phyloP scores from a whole-genome alignment of 2,329 filamentous ascomycete species.

The Microdochium nivale region DNA sequence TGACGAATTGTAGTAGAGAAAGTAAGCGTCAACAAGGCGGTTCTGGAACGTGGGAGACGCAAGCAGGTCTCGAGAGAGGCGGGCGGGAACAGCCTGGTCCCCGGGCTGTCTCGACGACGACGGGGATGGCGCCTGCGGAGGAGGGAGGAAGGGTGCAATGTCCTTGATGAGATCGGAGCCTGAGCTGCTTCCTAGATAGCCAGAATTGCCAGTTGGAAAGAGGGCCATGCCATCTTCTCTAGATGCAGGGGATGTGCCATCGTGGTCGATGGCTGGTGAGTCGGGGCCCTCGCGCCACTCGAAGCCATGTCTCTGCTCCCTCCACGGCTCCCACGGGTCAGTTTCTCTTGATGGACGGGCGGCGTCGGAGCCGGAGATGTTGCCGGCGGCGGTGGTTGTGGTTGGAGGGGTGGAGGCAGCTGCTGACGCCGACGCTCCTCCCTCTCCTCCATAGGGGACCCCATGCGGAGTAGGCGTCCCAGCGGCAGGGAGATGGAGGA shows the following conservation, averaged over 20 bases:
- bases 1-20: constrained; percentile 31
- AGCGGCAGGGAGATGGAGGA: constrained; percentile 2
- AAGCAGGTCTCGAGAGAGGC: constrained; percentile 1
- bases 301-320: constrained; percentile 3
- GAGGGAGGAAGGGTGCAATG: constrained; percentile 5
- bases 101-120: neutral
- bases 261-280: neutral
- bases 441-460: no score
- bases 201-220: constrained; percentile 11
- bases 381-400: neutral
- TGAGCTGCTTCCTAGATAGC: constrained; percentile 18
- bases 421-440: no score
- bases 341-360: constrained; percentile 1
- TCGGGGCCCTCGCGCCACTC: constrained; percentile 12
- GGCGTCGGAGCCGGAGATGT: constrained; percentile 1
- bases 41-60: constrained; percentile 5
- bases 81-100: neutral
- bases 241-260: neutral
- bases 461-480: no score
- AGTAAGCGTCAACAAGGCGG: constrained; percentile 30
- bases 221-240: constrained; percentile 16
- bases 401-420: neutral
- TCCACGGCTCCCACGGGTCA: constrained; percentile 2
- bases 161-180: constrained; percentile 16
- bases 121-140: neutral